Base-by-base conservation (phyloP, 2,329 filamentous ascomycete genomes). In the Alternaria incomplexa region DNA sequence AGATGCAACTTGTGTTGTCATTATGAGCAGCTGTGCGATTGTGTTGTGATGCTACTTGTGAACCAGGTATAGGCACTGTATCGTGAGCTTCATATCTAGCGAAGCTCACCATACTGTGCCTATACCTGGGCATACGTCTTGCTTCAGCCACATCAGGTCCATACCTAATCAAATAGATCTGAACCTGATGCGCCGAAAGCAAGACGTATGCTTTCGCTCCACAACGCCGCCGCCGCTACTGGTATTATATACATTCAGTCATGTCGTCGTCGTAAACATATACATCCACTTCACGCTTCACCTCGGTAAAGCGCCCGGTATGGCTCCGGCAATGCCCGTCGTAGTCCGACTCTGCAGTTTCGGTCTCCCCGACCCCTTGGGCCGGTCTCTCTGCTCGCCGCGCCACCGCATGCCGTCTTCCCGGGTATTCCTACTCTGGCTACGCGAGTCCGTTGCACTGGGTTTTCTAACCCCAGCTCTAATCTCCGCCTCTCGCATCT, bases 401-500 rank as follows among this genome's bases (percentile, higher is more conserved):
- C 76, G 58, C 71, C 69, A 77, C 32, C 76, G 65, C 69, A 77
- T 71, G 1, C 76, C 73, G 3, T 69, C 67, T 15, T 43, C 59
- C 9, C 60, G 58, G 11, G 66, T 62, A 13, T 64, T 48, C 50
- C 62, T 63, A 15, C 62, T 58, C 45, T 28, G 36, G 40, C 47
- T 46, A 20, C 48, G 46, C 22, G 30, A 25, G 9, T 58, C 25
- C 15, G 50, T 11, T 23, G 48, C 43, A 15, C 55, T 57, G 6
- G 62, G 65, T 28, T 67, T 70, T 28, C 77, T 61, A 59, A 74
- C 76, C 0, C 76, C 77, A 11, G 77, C 77, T 15, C 68, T 64
- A 1, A 78, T 67, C 67, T 81, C 79, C 0, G 79, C 79, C 45
- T 80, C 77, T 12, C 79, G 62, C 48, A 80, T 46, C 52, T 77